These are phyloP conservation scores for Phialemonium atrogriseum DNA, from an alignment of 2,329 filamentous ascomycete genomes.

Conservation along the genomic window DNA sequence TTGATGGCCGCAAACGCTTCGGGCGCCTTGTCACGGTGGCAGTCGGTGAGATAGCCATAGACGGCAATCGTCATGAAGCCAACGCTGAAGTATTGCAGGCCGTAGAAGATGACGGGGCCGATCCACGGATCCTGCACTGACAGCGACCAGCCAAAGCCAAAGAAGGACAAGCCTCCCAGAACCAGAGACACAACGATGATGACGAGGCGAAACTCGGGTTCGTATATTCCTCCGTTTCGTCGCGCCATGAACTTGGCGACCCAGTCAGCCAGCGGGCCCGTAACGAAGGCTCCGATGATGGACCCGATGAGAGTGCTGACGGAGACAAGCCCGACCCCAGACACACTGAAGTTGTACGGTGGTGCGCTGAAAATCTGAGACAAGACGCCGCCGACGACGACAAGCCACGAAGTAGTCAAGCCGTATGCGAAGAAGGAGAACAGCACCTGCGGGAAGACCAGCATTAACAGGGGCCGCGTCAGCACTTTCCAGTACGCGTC, in stretches of 20 bases:
- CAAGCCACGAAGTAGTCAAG: conserved; percentile 27
- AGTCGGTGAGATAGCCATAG: conserved; percentile 25
- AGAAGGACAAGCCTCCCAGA: conserved; percentile 24
- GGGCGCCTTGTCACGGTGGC: conserved; percentile 22
- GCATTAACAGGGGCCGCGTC: conserved; percentile 28
- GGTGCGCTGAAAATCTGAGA: conserved; percentile 32
- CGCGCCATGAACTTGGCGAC: conserved; percentile 26
- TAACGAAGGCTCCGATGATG: conserved; percentile 22
- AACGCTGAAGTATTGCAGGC: conserved; percentile 15
- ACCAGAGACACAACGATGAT: conserved; percentile 23
- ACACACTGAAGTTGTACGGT: conserved; percentile 27
- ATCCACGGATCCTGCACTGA: conserved; percentile 14
- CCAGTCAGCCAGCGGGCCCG: conserved; percentile 24
- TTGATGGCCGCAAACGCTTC: conserved; percentile 18
- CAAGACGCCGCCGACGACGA: conserved; percentile 31
- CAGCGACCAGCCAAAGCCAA: conserved; percentile 23
- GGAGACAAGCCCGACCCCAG: conserved; percentile 27
- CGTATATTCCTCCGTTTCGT: conserved; percentile 30
- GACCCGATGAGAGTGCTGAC: conserved; percentile 31
- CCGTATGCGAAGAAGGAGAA: conserved; percentile 31
- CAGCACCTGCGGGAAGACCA: conserved; percentile 31
- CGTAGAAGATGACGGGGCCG: conserved; percentile 17
- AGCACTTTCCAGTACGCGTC: conserved; percentile 14
- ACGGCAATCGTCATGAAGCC: conserved; percentile 21
- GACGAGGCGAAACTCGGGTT: conserved; percentile 33